Conservation (phyloP, 2,329 filamentous ascomycete genomes). For the Tolypocladium pustulatum region DNA sequence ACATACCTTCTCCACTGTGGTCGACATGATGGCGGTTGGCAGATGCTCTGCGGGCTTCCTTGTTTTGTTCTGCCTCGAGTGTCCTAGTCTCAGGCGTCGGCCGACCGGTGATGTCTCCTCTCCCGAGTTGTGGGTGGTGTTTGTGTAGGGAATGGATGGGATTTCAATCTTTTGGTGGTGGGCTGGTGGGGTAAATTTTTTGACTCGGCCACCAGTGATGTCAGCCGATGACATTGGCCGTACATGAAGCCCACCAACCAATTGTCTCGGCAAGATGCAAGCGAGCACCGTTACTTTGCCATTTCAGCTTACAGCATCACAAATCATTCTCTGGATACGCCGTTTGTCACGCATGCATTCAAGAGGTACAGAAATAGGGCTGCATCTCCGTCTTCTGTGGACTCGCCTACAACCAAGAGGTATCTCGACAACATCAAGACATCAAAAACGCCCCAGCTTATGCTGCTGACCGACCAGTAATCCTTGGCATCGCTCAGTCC, state of each 20-base stretch:
- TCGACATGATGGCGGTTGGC: slow-evolving; percentile 64
- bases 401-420: slow-evolving; percentile 5
- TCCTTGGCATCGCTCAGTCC: background rate
- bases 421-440: slow-evolving; percentile 7
- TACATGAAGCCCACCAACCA: background rate
- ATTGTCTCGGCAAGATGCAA: background rate
- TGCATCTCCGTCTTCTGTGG: slow-evolving; percentile 1
- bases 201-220: slow-evolving; percentile 18
- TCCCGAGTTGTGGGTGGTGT: slow-evolving; percentile 2
- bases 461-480: slow-evolving; percentile 2
- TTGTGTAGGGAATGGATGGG: slow-evolving; percentile 1
- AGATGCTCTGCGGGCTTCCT: background rate
- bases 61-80: background rate
- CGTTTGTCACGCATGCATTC: background rate
- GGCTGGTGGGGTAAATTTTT: slow-evolving; percentile 32
- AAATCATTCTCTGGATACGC: background rate
- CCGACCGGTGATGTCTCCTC: background rate
- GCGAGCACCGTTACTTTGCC: background rate
- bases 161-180: slow-evolving; percentile 5
- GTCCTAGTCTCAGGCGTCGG: background rate
- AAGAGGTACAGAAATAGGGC: background rate
- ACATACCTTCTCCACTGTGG: slow-evolving; percentile 88
- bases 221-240: slow-evolving; percentile 12
- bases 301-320: background rate
- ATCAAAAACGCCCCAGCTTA: slow-evolving; percentile 9